A percentile compares a stretch with the other conserved stretches of the same genome.
These are phyloP conservation scores for Verruconis gallopava DNA, from an alignment of 2,329 filamentous ascomycete genomes.

Conservation along the genomic window DNA sequence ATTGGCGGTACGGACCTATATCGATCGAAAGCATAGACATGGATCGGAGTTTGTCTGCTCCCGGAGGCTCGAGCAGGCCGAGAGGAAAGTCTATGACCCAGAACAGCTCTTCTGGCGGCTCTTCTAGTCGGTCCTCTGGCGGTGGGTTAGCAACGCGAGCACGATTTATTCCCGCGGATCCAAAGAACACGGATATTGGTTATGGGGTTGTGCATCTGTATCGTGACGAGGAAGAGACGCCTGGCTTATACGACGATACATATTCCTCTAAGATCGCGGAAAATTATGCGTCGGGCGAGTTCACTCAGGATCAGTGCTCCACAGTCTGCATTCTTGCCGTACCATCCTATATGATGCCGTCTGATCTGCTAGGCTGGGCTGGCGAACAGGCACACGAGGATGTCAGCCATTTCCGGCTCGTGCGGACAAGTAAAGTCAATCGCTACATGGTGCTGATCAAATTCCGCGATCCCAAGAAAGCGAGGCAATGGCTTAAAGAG, in stretches of 20 bases:
- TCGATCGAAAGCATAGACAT: conserved; percentile 73
- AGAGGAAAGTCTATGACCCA: conserved; percentile 25
- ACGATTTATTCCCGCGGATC: conserved; percentile 57
- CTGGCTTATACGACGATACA: conserved; percentile 39
- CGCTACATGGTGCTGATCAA: conserved; percentile 94
- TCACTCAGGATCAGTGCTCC: conserved; percentile 56
- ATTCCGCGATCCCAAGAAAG: conserved; percentile 63
- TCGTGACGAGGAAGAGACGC: conserved; percentile 65
- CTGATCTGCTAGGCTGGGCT: conserved; percentile 82
- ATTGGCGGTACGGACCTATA: conserved; percentile 75
- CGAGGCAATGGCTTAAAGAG: conserved; percentile 66
- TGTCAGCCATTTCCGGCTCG: conserved; percentile 88
- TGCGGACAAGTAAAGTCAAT: conserved; percentile 78
- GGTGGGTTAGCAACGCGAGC: conserved; percentile 69
- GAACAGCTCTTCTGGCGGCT: conserved; percentile 33
- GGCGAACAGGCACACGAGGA: conserved; percentile 75
- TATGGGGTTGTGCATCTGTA: conserved; percentile 95
- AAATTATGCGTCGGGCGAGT: conserved; percentile 13
- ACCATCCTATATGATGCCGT: conserved; percentile 82
- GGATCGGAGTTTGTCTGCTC: conserved; percentile 24
- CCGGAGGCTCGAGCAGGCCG: conserved; percentile 18
- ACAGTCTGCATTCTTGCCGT: conserved; percentile 90
- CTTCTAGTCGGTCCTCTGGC: conserved; percentile 23
- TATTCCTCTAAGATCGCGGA: conserved; percentile 16
- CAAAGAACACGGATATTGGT: conserved; percentile 61